Evolutionary conservation across 257 asterid genomes (phyloP), one percentile per base, ranked within the genome.

Genomic region (Fraxinus anomala): DNA sequence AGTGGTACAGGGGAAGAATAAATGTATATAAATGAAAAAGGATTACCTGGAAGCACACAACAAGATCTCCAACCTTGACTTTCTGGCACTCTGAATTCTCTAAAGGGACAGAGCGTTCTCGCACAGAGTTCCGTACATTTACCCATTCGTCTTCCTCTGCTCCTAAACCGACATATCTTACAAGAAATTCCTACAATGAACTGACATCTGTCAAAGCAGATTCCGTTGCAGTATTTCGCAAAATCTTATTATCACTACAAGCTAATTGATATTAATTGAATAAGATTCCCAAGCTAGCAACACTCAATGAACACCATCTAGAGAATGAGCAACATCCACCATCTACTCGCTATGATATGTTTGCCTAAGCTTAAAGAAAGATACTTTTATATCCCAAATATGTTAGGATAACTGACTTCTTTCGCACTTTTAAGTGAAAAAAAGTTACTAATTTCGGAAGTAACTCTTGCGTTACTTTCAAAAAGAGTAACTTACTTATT

Each of bases 111-210:
- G 99, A 95, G 54, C 97, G 94, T 59, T 83, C 85, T 61, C 99
- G 92, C 73, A 96, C 84, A 3, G 90, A 86, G 36, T 82, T 79
- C 80, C 80, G 82, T 31, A 81, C 86, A 70, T 85, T 89, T 73
- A 92, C 90, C 98, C 98, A 96, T 85, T 96, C 99, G 70, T 91
- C 96, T 79, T 91, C 96, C 78, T 89, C 97, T 0, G 86, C 72
- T 82, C 96, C 97, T 82, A 89, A 92, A 24, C 98, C 98, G 56
- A 86, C 84, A 87, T 72, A 96, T 87, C 94, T 88, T 69, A 92
- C 92, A 83, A 61, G 88, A 81, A 89, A 91, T 86, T 96, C 97
- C 99, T 93, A 93, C 79, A 86, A 54, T 73, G 76, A 80, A 80
- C 42, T 47, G 16, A 24, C 76, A 79, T 51, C 49, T 26, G 10